phyloP scores from a whole-genome alignment of 2,329 filamentous ascomycete genomes.

The Plenodomus tracheiphilus region DNA sequence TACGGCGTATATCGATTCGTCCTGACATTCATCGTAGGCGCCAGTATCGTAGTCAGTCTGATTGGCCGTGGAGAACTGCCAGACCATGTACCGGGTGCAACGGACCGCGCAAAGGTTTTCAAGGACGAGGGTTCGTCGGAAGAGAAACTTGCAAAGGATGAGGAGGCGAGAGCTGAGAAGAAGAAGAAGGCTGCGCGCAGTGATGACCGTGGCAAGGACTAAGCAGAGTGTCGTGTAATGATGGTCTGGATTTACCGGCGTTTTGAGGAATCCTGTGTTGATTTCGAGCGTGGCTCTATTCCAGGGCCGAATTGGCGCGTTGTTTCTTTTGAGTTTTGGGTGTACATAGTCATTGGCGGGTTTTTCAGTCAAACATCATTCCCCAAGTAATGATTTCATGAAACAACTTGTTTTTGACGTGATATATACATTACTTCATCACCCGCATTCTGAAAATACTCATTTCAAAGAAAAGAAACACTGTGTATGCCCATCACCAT shows the following conservation, averaged over 20 bases:
- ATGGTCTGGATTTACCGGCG: no score
- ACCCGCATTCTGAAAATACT: not conserved
- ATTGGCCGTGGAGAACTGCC: constrained; percentile 80
- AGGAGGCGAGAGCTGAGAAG: constrained; percentile 26
- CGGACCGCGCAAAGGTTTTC: constrained; percentile 55
- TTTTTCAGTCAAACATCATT: no score
- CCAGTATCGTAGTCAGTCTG: constrained; percentile 77
- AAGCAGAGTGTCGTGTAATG: not conserved
- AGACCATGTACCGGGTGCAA: constrained; percentile 51
- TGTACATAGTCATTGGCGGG: not conserved
- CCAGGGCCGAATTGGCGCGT: not conserved
- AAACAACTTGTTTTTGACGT: not conserved
- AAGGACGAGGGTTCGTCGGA: constrained; percentile 37
- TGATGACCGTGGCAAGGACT: constrained; percentile 18
- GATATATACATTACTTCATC: not conserved
- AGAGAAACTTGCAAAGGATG: constrained; percentile 36
- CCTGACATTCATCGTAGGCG: constrained; percentile 84
- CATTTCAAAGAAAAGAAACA: not conserved
- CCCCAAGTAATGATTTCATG: not conserved
- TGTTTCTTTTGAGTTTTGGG: not conserved
- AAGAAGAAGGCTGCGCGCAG: constrained; percentile 28
- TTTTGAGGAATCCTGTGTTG: no score
- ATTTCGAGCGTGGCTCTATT: no score
- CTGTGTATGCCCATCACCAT: not conserved
- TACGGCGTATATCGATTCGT: constrained; percentile 90